Evolutionary conservation across 306 rosid species (phyloP), one percentile per base, ranked within the genome.

Genomic region (Quercus suber): DNA sequence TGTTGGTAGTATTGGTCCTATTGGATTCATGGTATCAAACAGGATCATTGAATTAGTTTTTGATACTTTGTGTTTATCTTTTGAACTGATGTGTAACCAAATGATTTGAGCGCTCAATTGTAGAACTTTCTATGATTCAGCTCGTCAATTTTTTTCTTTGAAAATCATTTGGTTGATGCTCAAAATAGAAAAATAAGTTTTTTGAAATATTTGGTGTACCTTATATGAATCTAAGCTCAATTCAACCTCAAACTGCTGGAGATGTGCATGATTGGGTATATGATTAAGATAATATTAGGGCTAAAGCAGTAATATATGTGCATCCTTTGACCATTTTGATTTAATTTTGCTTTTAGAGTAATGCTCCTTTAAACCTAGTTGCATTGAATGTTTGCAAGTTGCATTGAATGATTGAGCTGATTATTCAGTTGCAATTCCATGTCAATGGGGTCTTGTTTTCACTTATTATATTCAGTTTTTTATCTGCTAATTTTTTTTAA

Each of bases 401-500:
- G 64, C n/a, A n/a, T n/a, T 23, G 31, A 33, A 23, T 59, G 31
- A 21, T 25, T 5, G 30, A 59, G 30, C 52, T 20, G 65, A 23
- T 12, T 59, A 14, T 59, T 21, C 27, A 59, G 31, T 59, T 59
- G 31, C 33, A 59, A 21, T 59, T 59, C 6, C 65, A 59, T 59
- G 31, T 21, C 27, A 59, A 23, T 23, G 13, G 5, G 65, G 10
- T 17, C 41, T 13, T 63, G 73, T 52, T 49, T 7, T 49, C 25
- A 41, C 67, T 17, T 49, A 30, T 73, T 28, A 28, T 37, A 68
- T 17, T 75, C 33, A 25, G 27, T 65, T 52, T 73, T 7, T 21
- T 45, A 12, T 69, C 75, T 73, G 11, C 61, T 77, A 58, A 79
- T 19, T 37, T 37, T 10, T 76, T 76, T 56, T 15, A 69, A 21